Evolutionary conservation across 441 rosid genomes (phyloP).

Genomic region (Cnidoscolus chayamansa): DNA sequence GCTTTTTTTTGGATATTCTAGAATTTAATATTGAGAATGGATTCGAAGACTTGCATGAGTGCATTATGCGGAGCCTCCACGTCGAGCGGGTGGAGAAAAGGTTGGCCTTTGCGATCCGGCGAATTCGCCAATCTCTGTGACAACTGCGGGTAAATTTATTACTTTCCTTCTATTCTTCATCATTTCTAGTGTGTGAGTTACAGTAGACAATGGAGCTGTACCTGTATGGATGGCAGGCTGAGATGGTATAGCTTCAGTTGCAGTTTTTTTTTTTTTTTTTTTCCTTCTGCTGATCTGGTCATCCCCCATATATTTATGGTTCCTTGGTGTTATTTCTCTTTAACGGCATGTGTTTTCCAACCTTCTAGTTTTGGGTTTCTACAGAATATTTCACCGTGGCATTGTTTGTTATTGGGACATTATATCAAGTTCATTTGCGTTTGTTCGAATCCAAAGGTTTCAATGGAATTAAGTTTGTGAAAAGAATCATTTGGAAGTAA

Average conservation of each 20-base stretch:
- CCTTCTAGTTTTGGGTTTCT: slow-evolving; percentile 5
- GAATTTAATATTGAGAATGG: slow-evolving; percentile 30
- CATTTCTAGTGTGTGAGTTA: not conserved
- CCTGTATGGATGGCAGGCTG: not conserved
- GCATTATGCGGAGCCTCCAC: slow-evolving; percentile 54
- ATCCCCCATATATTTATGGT: not conserved
- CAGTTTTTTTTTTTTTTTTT: not conserved
- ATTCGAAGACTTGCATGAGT: slow-evolving; percentile 80
- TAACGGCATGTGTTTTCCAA: not conserved
- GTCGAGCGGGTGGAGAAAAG: slow-evolving; percentile 67
- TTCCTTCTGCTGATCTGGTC: not conserved
- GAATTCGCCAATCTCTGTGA: slow-evolving; percentile 74
- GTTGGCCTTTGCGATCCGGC: slow-evolving; percentile 93
- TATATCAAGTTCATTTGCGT: not conserved
- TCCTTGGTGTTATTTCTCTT: not conserved
- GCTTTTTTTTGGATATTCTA: slow-evolving; percentile 20
- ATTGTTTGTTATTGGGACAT: not conserved
- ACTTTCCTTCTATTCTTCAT: not conserved
- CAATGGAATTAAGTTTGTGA: not conserved
- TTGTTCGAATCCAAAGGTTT: not conserved
- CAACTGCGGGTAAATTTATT: slow-evolving; percentile 67
- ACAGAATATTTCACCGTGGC: not conserved
- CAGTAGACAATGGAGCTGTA: not conserved
- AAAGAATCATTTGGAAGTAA: not conserved
- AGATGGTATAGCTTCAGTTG: not conserved